phyloP scores from a whole-genome alignment of 192 early-diverging fungal genomes.

The Backusella morwellensis region DNA sequence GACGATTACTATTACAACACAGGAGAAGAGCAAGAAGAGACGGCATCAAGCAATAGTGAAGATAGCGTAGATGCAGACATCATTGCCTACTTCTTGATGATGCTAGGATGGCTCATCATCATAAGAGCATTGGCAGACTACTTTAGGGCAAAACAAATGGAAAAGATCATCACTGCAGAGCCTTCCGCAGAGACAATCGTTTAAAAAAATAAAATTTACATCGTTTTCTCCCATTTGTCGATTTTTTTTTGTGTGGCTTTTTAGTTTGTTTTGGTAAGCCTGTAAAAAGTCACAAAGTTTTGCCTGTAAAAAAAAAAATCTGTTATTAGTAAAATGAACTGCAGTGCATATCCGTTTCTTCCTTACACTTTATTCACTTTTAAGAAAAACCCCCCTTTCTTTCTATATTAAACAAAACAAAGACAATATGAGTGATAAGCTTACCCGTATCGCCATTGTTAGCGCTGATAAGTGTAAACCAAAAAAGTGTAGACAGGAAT shows the following conservation, averaged over 20 bases:
- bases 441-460: slow-evolving; percentile 95
- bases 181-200: slow-evolving; percentile 30
- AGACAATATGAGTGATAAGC: slow-evolving; percentile 74
- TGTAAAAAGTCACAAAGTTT: slow-evolving; percentile 3
- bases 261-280: neutral
- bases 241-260: slow-evolving; percentile 1
- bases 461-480: slow-evolving; percentile 96
- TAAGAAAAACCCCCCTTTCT: slow-evolving; percentile 13
- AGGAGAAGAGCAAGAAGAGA: slow-evolving; percentile 15
- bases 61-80: slow-evolving; percentile 32
- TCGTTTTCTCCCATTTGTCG: neutral
- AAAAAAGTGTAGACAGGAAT: slow-evolving; percentile 98
- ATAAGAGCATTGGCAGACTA: slow-evolving; percentile 72
- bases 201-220: neutral
- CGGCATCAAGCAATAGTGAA: neutral
- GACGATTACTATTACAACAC: slow-evolving; percentile 38
- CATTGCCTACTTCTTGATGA: slow-evolving; percentile 72
- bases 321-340: neutral
- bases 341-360: slow-evolving; percentile 2
- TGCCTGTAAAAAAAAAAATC: slow-evolving; percentile 6
- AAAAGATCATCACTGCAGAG: slow-evolving; percentile 55
- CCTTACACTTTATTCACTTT: slow-evolving; percentile 5
- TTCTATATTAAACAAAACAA: neutral
- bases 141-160: slow-evolving; percentile 65
- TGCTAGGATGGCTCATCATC: slow-evolving; percentile 73